Evolutionary conservation across 2,329 filamentous ascomycete genomes (phyloP), one percentile per base, ranked within the genome.

Genomic region (Aureobasidium mangrovei): DNA sequence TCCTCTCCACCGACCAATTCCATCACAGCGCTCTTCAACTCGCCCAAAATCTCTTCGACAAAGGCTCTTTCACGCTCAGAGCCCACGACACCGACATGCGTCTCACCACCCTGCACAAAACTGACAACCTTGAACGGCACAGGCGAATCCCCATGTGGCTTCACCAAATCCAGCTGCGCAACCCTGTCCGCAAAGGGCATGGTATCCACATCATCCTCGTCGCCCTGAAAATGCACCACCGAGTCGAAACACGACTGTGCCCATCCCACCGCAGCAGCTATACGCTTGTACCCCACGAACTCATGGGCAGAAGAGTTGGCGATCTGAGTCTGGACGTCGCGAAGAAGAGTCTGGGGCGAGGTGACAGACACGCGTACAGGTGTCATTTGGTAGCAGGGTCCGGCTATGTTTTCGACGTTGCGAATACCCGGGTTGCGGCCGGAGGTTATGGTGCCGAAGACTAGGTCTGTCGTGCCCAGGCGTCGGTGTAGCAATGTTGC

Each of bases 301-400:
- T 73, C 71, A 44, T 69, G 64, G 1, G 63, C 55, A 0, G 67
- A 63, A 7, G 61, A 65, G 9, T 62, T 60, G 2, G 68, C 61
- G 43, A 67, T 61, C 51, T 72, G 70, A 1, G 60, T 53, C 40
- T 71, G 71, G 18, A 73, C 66, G 29, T 61, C 60, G 7, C 58
- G 58, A 7, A 73, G 60, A 0, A 72, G 60, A 31, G 68, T 64
- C 67, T 75, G 78, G 2, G 66, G 63, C 0, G 72, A 61, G 2
- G 71, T 68, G 61, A 86, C 80, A 29, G 69, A 69, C 10, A 86
- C 76, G 24, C 83, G 76, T 35, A 85, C 75, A 0, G 84, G 83
- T 1, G 84, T 74, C 62, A 85, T 82, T 60, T 86, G 83, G 74
- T 83, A 83, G 57, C 81, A 84, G 0, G 83, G 83, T 0, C 84